These are phyloP conservation scores for Mucor circinelloides DNA, from an alignment of 371 early-diverging fungal species.

Conservation along the genomic window DNA sequence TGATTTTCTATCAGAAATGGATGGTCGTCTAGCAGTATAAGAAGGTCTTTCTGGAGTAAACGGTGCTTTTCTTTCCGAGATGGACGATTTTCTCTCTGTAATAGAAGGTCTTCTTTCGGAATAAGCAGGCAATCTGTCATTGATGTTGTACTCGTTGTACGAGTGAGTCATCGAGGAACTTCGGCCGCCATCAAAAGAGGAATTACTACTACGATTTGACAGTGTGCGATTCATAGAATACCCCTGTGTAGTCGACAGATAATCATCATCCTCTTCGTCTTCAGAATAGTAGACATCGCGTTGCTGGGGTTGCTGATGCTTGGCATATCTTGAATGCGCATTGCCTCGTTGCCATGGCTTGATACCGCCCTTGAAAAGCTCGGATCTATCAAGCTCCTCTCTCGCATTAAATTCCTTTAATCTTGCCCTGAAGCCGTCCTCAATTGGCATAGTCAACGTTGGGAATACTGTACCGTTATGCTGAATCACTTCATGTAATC, in stretches of 20 bases:
- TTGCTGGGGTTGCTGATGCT: background rate
- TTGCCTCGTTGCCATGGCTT: conserved; percentile 6
- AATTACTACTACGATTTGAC: background rate
- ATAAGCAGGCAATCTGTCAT: background rate
- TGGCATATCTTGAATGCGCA: background rate
- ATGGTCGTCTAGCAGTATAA: background rate
- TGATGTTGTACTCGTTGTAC: background rate
- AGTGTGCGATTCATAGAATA: background rate
- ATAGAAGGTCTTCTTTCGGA: background rate
- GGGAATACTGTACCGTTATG: conserved; percentile 33
- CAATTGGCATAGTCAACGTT: conserved; percentile 35
- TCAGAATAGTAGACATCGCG: background rate
- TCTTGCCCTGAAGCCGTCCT: conserved; percentile 34
- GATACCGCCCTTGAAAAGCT: conserved; percentile 9
- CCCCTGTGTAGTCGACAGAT: background rate
- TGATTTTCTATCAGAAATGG: background rate
- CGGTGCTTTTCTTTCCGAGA: background rate
- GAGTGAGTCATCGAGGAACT: background rate
- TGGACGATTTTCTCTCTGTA: background rate
- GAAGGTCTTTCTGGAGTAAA: background rate
- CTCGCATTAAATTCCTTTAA: conserved; percentile 23
- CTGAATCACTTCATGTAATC: conserved; percentile 53
- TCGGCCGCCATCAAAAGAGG: background rate
- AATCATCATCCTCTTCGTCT: background rate
- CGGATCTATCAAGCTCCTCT: conserved; percentile 37